Evolutionary conservation across 176 grass and related monocot species (phyloP).

Genomic region (Oryza longistaminata): DNA sequence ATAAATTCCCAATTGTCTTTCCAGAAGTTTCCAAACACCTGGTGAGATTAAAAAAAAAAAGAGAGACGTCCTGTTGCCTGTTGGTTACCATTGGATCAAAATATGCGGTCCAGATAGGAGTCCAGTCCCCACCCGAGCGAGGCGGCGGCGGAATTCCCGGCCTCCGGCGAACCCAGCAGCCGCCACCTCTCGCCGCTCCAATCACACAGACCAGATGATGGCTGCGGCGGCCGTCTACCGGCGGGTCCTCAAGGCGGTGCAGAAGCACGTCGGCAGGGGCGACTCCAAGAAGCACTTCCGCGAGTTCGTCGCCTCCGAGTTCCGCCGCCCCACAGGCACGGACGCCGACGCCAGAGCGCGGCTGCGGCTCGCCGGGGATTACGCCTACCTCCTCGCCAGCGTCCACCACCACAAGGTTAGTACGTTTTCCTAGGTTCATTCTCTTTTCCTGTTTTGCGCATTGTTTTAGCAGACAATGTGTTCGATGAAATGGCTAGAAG

Average conservation of each 20-base stretch:
- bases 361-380: conserved; percentile 56
- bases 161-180: neutral
- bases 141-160: no score
- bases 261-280: conserved; percentile 49
- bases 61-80: no score
- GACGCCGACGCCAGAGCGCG: conserved; percentile 43
- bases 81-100: no score
- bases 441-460: neutral
- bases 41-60: no score
- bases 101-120: no score
- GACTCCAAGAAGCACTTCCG: conserved; percentile 58
- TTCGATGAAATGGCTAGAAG: conserved; percentile 27
- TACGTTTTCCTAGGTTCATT: neutral
- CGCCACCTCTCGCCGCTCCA: neutral
- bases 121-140: no score
- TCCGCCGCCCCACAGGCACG: conserved; percentile 39
- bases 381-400: conserved; percentile 59
- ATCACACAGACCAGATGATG: conserved; percentile 22
- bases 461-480: neutral
- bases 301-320: conserved; percentile 57
- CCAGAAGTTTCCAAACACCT: no score
- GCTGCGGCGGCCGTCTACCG: conserved; percentile 43
- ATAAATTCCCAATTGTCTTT: no score
- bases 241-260: conserved; percentile 57
- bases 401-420: conserved; percentile 72